Base-by-base conservation (phyloP, 2,329 filamentous ascomycete genomes). In the Pyricularia sp. region DNA sequence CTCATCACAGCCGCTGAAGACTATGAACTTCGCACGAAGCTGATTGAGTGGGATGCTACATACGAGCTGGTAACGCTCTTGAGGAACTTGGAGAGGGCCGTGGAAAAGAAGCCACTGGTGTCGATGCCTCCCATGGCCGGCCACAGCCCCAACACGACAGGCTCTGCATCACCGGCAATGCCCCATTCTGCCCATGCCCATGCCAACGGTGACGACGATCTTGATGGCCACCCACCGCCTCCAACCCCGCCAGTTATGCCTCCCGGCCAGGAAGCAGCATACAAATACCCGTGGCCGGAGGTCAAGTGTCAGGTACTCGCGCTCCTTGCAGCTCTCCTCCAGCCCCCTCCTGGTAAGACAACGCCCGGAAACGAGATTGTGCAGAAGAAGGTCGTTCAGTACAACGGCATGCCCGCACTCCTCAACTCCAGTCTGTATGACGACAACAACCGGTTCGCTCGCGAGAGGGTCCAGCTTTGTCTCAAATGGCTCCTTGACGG, bases 301-400 rank as follows among this genome's bases (percentile, higher is more conserved):
- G 88, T 97, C 71, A 97, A 97, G 78, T 94, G 92, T 62, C 87
- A 96, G 66, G 92, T 96, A 57, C 89, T 97, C 13, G 88, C 94
- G 63, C 94, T 97, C 44, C 84, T 97, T 12, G 93, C 91, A 0
- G 91, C 89, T 0, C 84, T 97, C 0, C 87, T 97, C 3, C 96
- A 94, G 81, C 94, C 94, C 62, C 91, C 89, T 0, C 78, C 80
- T 0, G 81, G 84, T 6, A 79, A 82, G 65, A 82, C 78, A 66
- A 83, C 83, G 24, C 85, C 85, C 0, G 85, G 85, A 19, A 88
- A 88, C 70, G 83, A 88, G 0, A 84, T 86, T 9, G 93, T 97
- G 0, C 93, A 97, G 75, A 86, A 89, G 70, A 93, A 97, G 73
- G 90, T 97, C 67, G 85, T 96, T 60, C 84, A 87, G 62, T 85